These are phyloP conservation scores for Maudiozyma pseudohumilis DNA, from an alignment of 805 yeast genomes.

Conservation along the genomic window DNA sequence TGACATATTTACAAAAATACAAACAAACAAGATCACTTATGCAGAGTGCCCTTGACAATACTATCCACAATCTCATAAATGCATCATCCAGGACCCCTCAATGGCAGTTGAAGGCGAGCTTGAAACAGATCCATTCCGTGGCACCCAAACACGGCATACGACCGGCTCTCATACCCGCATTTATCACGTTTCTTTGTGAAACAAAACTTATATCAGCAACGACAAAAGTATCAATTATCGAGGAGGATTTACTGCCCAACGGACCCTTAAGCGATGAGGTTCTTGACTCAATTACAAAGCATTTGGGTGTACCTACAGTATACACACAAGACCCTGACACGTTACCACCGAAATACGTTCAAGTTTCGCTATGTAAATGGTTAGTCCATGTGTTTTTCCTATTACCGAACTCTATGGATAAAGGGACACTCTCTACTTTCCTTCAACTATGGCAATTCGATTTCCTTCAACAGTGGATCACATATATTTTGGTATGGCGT, in stretches of 20 bases:
- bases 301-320: slow-evolving; percentile 25
- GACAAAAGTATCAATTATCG: slow-evolving; percentile 19
- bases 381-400: slow-evolving; percentile 25
- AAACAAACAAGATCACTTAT: slow-evolving; percentile 1
- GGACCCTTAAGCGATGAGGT: slow-evolving; percentile 19
- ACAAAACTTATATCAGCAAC: slow-evolving; percentile 10
- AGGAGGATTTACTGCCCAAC: slow-evolving; percentile 24
- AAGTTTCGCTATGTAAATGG: slow-evolving; percentile 28
- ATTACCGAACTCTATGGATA: slow-evolving; percentile 12
- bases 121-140: slow-evolving; percentile 8
- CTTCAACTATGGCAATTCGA: slow-evolving; percentile 30
- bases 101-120: slow-evolving; percentile 6
- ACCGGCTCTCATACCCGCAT: slow-evolving; percentile 7
- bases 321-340: slow-evolving; percentile 12
- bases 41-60: slow-evolving; percentile 4
- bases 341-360: slow-evolving; percentile 15
- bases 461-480: slow-evolving; percentile 28
- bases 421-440: slow-evolving; percentile 20
- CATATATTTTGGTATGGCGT: slow-evolving; percentile 28
- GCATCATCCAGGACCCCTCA: slow-evolving; percentile 3
- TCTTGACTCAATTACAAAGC: slow-evolving; percentile 21
- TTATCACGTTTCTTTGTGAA: slow-evolving; percentile 15
- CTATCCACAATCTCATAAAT: slow-evolving; percentile 3
- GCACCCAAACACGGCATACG: slow-evolving; percentile 15
- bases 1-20: too few relatives aligned